Conservation (phyloP, 108 stramenopile species). For the Nitzschia sp. region DNA sequence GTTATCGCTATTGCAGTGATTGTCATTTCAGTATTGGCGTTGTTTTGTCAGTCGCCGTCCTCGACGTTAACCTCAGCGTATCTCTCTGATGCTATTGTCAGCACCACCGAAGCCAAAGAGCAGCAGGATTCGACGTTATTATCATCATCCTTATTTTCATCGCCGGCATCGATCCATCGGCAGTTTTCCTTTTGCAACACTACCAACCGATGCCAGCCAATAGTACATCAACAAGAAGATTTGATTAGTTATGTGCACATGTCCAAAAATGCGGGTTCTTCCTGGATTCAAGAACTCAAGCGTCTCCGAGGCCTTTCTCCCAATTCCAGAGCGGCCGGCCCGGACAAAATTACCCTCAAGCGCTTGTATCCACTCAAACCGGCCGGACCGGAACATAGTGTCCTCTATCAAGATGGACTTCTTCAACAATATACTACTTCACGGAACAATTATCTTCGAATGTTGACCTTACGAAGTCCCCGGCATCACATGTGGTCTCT, state of each 20-base stretch:
- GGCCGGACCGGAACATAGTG: not conserved
- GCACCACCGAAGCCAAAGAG: no score
- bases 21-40: no score
- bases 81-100: no score
- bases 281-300: conserved; percentile 10
- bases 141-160: no score
- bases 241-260: not conserved
- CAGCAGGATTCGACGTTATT: no score
- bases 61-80: no score
- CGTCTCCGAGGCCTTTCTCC: not conserved
- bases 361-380: not conserved
- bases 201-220: not conserved
- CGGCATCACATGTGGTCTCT: conserved; percentile 5
- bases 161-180: no score
- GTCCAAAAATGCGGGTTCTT: conserved; percentile 3
- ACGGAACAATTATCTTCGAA: not conserved
- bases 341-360: not conserved
- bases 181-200: no score
- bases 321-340: not conserved
- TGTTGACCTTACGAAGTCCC: not conserved
- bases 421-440: not conserved
- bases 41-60: no score
- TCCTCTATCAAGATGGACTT: not conserved
- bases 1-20: no score
- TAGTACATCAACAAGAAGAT: not conserved